phyloP scores from a whole-genome alignment of 2,329 filamentous ascomycete genomes.

The Cytospora leucostoma region DNA sequence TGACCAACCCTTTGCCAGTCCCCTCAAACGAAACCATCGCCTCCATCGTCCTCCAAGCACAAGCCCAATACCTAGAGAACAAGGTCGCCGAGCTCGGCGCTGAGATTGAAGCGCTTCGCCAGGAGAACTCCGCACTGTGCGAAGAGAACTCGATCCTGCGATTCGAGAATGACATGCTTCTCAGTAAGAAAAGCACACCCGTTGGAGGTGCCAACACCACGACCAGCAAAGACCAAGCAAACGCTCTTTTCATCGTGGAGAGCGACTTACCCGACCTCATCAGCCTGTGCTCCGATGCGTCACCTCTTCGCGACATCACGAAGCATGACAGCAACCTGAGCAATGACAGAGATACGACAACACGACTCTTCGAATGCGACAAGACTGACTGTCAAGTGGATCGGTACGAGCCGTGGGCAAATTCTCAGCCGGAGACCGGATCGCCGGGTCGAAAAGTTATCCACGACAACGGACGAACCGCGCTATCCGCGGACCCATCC shows the following conservation, averaged over 20 bases:
- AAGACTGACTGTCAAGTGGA: not conserved
- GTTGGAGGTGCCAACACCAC: no score
- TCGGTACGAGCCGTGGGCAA: no score
- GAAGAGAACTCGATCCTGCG: not conserved
- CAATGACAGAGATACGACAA: not conserved
- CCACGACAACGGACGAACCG: not conserved
- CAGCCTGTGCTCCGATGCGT: not conserved
- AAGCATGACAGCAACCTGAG: not conserved
- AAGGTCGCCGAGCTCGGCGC: not conserved
- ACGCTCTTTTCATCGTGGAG: no score
- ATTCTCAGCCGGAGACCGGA: not conserved
- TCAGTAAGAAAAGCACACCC: no score
- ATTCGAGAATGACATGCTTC: not conserved
- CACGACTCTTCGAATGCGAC: no score
- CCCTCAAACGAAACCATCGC: not conserved
- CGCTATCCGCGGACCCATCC: not conserved
- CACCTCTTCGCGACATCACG: not conserved
- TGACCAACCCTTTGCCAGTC: not conserved
- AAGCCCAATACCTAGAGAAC: not conserved
- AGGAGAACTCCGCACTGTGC: not conserved
- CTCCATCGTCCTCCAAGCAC: not conserved
- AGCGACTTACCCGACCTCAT: not conserved
- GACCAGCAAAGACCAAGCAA: no score
- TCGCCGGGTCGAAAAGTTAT: not conserved
- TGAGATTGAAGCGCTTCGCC: not conserved